Percentiles rank a stretch among this genome's conserved stretches.
Conservation (phyloP, 1,284 basidiomycete genomes). For the Meripilus lineatus region DNA sequence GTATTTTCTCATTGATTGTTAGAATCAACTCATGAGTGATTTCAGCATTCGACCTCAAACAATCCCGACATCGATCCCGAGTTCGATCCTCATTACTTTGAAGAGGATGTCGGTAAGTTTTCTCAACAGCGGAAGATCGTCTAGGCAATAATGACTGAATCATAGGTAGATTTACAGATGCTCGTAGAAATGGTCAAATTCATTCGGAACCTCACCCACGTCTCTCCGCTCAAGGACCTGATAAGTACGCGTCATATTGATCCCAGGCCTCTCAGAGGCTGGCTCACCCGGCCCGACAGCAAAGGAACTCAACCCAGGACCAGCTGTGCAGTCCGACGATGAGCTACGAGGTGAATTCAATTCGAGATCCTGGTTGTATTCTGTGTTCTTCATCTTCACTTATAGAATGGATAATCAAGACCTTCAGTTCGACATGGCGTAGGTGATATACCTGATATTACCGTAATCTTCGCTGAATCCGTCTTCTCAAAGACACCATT, state of each 20-base stretch:
- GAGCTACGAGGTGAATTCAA: conserved; percentile 16
- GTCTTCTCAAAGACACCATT: background rate
- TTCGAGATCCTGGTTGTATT: background rate
- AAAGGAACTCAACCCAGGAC: conserved; percentile 36
- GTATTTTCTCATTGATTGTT: background rate
- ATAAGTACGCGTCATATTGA: conserved; percentile 17
- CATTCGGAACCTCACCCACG: conserved; percentile 7
- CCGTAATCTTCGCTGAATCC: background rate
- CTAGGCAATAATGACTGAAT: conserved; percentile 11
- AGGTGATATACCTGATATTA: background rate
- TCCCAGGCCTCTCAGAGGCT: background rate
- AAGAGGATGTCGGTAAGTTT: conserved; percentile 38
- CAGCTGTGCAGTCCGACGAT: conserved; percentile 19
- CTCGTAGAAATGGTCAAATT: conserved; percentile 49
- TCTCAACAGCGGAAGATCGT: background rate
- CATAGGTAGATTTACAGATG: conserved; percentile 31
- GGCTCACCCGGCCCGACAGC: conserved; percentile 5
- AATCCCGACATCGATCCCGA: conserved; percentile 37
- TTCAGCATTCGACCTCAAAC: conserved; percentile 32
- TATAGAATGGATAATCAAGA: conserved; percentile 2
- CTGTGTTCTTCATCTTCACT: background rate
- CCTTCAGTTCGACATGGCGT: conserved; percentile 4
- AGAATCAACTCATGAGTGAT: background rate
- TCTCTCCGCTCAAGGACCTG: conserved; percentile 18
- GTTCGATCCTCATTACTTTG: conserved; percentile 46